phyloP scores from a whole-genome alignment of 1,284 basidiomycete species.

The Leccinum huronense region DNA sequence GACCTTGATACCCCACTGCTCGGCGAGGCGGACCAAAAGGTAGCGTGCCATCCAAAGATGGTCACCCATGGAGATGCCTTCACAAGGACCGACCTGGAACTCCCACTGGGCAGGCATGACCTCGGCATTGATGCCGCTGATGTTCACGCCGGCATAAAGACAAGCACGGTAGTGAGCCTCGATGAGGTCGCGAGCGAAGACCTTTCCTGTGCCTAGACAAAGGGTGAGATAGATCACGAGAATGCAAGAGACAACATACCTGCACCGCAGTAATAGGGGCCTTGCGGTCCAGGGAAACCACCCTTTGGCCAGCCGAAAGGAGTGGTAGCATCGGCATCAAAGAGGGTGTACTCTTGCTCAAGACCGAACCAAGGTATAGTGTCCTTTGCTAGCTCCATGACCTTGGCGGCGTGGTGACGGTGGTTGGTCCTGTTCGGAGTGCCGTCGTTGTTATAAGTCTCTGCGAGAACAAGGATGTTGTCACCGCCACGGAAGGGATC shows the following conservation, averaged over 20 bases:
- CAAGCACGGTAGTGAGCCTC: slow-evolving; percentile 99
- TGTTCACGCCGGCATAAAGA: slow-evolving; percentile 96
- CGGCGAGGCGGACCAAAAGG: slow-evolving; percentile 89
- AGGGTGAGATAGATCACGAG: slow-evolving; percentile 18
- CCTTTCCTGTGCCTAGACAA: slow-evolving; percentile 82
- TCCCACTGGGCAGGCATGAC: slow-evolving; percentile 99
- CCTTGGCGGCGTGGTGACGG: slow-evolving; percentile 88
- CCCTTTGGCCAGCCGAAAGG: slow-evolving; percentile 98
- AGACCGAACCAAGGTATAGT: slow-evolving; percentile 96
- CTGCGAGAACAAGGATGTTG: slow-evolving; percentile 96
- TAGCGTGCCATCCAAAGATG: slow-evolving; percentile 97
- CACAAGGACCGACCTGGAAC: slow-evolving; percentile 99
- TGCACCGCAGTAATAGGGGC: slow-evolving; percentile 99
- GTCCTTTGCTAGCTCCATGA: slow-evolving; percentile 87
- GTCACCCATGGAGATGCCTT: slow-evolving; percentile 98
- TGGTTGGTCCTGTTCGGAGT: slow-evolving; percentile 98
- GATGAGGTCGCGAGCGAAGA: slow-evolving; percentile 97
- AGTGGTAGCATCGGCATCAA: slow-evolving; percentile 85
- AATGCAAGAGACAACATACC: slow-evolving; percentile 48
- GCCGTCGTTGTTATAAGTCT: slow-evolving; percentile 99
- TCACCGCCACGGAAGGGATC: slow-evolving; percentile 99
- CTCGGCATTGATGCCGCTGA: slow-evolving; percentile 99
- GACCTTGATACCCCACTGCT: slow-evolving; percentile 98
- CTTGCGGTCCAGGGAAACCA: slow-evolving; percentile 99
- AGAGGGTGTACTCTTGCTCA: slow-evolving; percentile 99